These are phyloP conservation scores for Microcyclosporella mali DNA, from an alignment of 2,329 filamentous ascomycete species.

Conservation along the genomic window DNA sequence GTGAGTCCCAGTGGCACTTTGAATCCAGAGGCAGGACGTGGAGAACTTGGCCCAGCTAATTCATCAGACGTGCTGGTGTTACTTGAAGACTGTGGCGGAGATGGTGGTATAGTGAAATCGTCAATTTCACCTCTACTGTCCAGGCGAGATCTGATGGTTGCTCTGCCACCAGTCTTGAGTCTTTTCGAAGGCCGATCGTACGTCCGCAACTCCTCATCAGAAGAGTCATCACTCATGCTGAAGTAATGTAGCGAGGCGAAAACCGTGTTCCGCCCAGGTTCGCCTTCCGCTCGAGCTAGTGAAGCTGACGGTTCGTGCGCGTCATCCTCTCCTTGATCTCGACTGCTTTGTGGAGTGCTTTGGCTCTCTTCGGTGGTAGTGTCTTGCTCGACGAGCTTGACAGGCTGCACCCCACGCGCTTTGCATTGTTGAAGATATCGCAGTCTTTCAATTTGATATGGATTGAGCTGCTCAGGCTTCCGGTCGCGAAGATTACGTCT, in stretches of 20 bases:
- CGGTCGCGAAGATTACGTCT: conserved; percentile 37
- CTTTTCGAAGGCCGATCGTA: no score
- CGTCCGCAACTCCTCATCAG: not conserved
- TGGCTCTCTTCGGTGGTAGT: not conserved
- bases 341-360: not conserved
- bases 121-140: conserved; percentile 10
- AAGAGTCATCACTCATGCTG: not conserved
- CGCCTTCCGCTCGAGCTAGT: no score
- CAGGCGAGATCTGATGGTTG: no score
- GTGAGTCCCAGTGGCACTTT: conserved; percentile 19
- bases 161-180: no score
- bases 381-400: conserved; percentile 29
- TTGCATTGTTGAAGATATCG: conserved; percentile 39
- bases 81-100: conserved; percentile 33
- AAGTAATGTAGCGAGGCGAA: no score
- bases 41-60: not conserved
- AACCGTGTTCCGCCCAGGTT: no score
- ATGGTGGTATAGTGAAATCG: conserved; percentile 37
- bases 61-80: conserved; percentile 6
- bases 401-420: conserved; percentile 40
- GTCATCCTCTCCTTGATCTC: not conserved
- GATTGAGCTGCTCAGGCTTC: conserved; percentile 45
- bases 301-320: no score
- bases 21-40: conserved; percentile 16
- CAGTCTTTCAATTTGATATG: conserved; percentile 42